These are phyloP conservation scores for Novymonas esmeraldas DNA, from an alignment of 208 protist species.

Conservation along the genomic window DNA sequence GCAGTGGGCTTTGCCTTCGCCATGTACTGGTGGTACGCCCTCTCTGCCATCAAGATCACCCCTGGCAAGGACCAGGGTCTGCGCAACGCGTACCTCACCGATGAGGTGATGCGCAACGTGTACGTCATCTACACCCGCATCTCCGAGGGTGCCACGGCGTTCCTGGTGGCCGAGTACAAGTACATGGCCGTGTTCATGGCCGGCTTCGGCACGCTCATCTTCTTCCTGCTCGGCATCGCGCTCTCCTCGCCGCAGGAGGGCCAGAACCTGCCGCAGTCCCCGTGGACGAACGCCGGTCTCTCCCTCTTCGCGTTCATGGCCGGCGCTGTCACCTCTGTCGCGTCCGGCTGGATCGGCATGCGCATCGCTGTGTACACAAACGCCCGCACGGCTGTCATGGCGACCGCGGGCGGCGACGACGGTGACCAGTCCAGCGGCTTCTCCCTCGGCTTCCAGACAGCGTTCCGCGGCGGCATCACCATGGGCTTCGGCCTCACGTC, in stretches of 20 bases:
- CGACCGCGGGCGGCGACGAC: constrained; percentile 63
- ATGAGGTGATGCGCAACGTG: constrained; percentile 88
- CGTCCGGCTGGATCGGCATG: constrained; percentile 90
- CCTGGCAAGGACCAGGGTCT: constrained; percentile 63
- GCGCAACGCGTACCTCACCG: constrained; percentile 72
- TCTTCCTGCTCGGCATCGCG: constrained; percentile 75
- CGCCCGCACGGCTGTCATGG: constrained; percentile 82
- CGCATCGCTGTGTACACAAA: constrained; percentile 92
- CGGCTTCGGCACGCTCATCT: constrained; percentile 74
- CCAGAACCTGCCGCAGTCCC: constrained; percentile 21
- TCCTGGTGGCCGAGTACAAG: constrained; percentile 85
- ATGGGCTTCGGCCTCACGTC: constrained; percentile 91
- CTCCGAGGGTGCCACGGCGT: constrained; percentile 76
- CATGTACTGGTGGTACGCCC: constrained; percentile 87
- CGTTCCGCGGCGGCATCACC: constrained; percentile 87
- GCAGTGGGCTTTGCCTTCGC: constrained; percentile 71
- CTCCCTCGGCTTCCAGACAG: constrained; percentile 75
- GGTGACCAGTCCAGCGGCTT: constrained; percentile 56
- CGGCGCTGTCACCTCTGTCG: constrained; percentile 79
- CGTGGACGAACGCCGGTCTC: constrained; percentile 70
- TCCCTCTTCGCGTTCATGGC: constrained; percentile 72
- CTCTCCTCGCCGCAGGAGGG: constrained; percentile 49
- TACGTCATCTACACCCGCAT: constrained; percentile 83
- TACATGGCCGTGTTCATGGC: constrained; percentile 87
- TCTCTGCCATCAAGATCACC: constrained; percentile 59